A percentile compares a stretch with the other conserved stretches of the same genome.
These are phyloP conservation scores for Mucor indicus DNA, from an alignment of 371 early-diverging fungal genomes.

Conservation along the genomic window DNA sequence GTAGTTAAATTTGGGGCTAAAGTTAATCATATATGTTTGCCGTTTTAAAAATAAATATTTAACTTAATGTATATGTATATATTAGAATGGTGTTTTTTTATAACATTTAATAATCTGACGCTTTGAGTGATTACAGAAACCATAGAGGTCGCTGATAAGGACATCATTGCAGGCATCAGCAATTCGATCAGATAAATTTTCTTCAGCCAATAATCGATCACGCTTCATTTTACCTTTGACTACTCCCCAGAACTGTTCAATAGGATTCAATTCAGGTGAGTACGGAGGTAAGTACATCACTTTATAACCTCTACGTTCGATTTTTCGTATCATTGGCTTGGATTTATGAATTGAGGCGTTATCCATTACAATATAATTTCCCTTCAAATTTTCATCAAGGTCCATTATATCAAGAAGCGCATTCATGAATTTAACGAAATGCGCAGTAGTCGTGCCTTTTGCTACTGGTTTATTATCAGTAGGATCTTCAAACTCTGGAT, in stretches of 20 bases:
- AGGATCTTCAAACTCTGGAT: constrained; percentile 3
- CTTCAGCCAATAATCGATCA: constrained; percentile 14
- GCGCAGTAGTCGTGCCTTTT: constrained; percentile 10
- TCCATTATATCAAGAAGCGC: constrained; percentile 14
- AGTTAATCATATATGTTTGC: no score
- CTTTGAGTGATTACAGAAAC: constrained; percentile 15
- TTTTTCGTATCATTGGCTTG: constrained; percentile 13
- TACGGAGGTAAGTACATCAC: constrained; percentile 18
- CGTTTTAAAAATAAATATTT: no score
- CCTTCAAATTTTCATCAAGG: constrained; percentile 12
- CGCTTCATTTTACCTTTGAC: constrained; percentile 14
- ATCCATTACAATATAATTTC: constrained; percentile 9
- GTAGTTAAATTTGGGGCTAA: no score
- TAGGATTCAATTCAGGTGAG: constrained; percentile 15
- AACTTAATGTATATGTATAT: no score
- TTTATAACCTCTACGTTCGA: constrained; percentile 12
- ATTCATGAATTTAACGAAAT: constrained; percentile 12
- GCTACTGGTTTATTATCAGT: no score
- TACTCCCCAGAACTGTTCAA: constrained; percentile 14
- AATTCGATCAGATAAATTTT: no score
- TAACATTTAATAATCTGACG: constrained; percentile 11
- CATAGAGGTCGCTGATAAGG: constrained; percentile 12
- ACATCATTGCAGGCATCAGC: constrained; percentile 10
- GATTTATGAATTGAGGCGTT: constrained; percentile 11
- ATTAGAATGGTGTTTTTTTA: constrained; percentile 4